Base-by-base conservation (phyloP, 306 rosid genomes). In the Acmispon strigosus region DNA sequence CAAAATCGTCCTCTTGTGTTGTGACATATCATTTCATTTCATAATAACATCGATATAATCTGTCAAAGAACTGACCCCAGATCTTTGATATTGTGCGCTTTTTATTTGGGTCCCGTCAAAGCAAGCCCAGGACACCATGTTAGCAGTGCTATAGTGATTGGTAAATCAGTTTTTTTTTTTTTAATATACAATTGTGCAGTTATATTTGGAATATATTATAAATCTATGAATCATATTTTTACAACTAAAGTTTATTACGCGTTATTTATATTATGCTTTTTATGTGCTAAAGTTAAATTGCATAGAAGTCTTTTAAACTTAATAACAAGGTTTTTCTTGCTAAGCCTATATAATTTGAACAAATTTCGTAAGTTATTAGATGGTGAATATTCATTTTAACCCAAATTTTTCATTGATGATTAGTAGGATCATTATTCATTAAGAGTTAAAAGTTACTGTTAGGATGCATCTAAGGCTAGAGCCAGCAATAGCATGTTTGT, bases 51-150 rank as follows among this genome's bases (percentile, higher is more conserved):
- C 32, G 4, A 27, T 27, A 51, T 59, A 10, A 37, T 34, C 41
- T 72, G 69, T 72, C 77, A 62, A 62, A 12, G 63, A 39, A 62
- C n/a, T 22, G 71, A 62, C 42, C 10, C n/a, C 45, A 27, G 47
- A 51, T 41, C 71, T 50, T 27, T 62, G 77, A 34, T 37, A 29
- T 42, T 42, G 27, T 62, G 54, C 54, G 12, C 63, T 50, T 50
- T n/a, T 61, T 62, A 62, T 10, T 50, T 73, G 70, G 63, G 53
- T 24, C 70, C 69, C 52, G 45, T 34, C 12, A 36, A 34, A 18
- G 37, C 48, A 47, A 59, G 50, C 19, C 44, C 69, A 49, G 7
- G 42, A 34, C 50, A 72, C 60, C 50, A 34, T 47, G 37, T 3
- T 14, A 15, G 18, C 2, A 17, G 36, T 14, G 5, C 37, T 32